phyloP scores from a whole-genome alignment of 1,284 basidiomycete species.

The Apiotrichum laibachii region DNA sequence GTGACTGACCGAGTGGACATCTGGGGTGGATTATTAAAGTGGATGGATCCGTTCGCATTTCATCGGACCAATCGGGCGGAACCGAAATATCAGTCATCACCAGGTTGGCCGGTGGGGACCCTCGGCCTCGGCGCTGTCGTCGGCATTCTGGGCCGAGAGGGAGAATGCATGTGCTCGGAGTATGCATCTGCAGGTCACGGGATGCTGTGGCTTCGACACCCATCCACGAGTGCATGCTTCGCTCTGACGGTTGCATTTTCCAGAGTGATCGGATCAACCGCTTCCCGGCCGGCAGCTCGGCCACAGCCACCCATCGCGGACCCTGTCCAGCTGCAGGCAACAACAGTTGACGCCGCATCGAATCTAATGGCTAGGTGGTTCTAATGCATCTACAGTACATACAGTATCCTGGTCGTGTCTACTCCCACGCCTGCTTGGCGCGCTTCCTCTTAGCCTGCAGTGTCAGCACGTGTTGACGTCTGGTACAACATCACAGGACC shows the following conservation, averaged over 20 bases:
- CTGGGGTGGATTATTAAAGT: neutral
- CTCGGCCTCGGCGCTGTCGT: neutral
- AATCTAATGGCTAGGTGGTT: neutral
- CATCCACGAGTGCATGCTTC: too few species aligned
- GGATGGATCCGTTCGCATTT: neutral
- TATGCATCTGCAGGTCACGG: neutral
- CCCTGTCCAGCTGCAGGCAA: too few species aligned
- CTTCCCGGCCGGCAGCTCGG: too few species aligned
- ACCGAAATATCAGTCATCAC: neutral
- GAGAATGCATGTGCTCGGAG: neutral
- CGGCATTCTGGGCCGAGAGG: too few species aligned
- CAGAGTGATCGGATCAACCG: too few species aligned
- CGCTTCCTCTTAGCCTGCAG: conserved; percentile 39
- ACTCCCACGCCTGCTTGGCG: conserved; percentile 50
- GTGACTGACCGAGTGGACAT: neutral
- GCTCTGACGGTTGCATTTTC: too few species aligned
- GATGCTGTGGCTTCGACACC: too few species aligned
- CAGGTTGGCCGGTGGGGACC: neutral
- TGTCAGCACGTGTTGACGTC: conserved; percentile 3
- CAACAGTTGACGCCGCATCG: too few species aligned
- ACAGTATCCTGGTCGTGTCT: conserved; percentile 2
- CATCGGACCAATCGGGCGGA: conserved; percentile 17
- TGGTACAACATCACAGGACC: neutral
- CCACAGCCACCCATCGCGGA: too few species aligned
- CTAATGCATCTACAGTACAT: conserved; percentile 2